Evolutionary conservation across 306 rosid genomes (phyloP), one percentile per base, ranked within the genome.

Genomic region (Cyclanthera cordifolia): DNA sequence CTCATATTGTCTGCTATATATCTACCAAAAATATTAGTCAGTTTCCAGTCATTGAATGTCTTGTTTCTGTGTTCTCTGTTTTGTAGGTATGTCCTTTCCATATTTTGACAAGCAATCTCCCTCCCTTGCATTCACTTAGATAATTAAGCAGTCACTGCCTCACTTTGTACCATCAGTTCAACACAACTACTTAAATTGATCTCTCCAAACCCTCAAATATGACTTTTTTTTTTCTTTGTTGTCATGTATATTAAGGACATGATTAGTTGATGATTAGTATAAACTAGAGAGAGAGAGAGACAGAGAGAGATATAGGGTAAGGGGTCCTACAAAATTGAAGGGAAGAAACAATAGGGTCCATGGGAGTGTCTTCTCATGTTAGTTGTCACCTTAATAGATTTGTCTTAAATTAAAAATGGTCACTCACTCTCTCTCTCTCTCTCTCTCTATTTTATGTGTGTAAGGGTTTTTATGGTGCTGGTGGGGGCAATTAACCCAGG

Each of bases 351-450:
- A 83, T 57, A 73, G 73, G 88, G 90, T 72, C 85, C 90, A 75
- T 63, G 83, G 77, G 74, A 76, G 73, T 78, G 83, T 76, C 76
- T 74, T 78, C n/a, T 72, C 94, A 91, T 76, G 97, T 87, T 87
- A 85, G 80, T 74, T 88, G 95, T 86, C 89, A 85, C 67, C 52
- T 47, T 67, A 46, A 74, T 81, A 71, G 65, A 63, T 30, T 43
- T 34, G 41, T 34, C 0, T 34, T 34, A 77, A n/a, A n/a, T 74
- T 79, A 78, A 37, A 53, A 60, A 78, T 76, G 86, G 82, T 80
- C 88, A 82, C 75, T 66, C 5, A 16, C 17, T 47, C 41, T 34
- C 41, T 34, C 5, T 49, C 17, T 47, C 41, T 34, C 41, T 34
- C 5, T 49, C 17, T 47, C 41, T 34, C 41, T 34, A 34, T 34